Evolutionary conservation across 208 protist genomes (phyloP).

Genomic region (Entamoeba moshkovskii): DNA sequence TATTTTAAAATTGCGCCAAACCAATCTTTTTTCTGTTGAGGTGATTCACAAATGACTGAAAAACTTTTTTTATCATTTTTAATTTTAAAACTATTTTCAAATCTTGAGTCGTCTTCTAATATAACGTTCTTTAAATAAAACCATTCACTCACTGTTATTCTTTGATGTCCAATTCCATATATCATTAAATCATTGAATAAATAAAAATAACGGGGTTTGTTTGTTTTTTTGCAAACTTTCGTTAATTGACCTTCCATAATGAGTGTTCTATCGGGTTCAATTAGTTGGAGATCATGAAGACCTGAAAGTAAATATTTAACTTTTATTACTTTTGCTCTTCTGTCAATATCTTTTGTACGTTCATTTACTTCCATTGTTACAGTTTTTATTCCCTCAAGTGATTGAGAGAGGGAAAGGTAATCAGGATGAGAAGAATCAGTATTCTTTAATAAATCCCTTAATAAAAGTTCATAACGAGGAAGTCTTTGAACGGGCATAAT

Average conservation of each 20-base stretch:
- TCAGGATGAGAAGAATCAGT: background rate
- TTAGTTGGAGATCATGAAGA: background rate
- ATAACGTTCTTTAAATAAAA: background rate
- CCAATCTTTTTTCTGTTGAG: background rate
- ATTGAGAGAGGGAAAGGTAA: background rate
- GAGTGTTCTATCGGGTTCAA: background rate
- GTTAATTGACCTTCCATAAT: background rate
- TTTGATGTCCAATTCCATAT: background rate
- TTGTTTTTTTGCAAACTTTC: background rate
- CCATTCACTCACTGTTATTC: background rate
- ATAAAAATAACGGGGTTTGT: slow-evolving; percentile 2
- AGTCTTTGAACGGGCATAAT: background rate
- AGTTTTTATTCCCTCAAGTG: background rate
- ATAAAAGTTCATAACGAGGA: background rate
- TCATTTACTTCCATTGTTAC: background rate
- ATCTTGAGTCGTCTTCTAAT: background rate
- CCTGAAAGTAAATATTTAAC: background rate
- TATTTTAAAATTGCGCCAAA: background rate
- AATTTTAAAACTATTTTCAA: background rate
- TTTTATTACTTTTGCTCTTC: background rate
- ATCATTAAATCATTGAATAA: background rate
- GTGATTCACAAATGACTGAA: background rate
- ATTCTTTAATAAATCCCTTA: background rate
- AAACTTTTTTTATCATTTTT: background rate
- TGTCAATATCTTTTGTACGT: background rate